Evolutionary conservation across 495 filamentous ascomycete species (phyloP).

Genomic region (Stereocaulon alpinum): DNA sequence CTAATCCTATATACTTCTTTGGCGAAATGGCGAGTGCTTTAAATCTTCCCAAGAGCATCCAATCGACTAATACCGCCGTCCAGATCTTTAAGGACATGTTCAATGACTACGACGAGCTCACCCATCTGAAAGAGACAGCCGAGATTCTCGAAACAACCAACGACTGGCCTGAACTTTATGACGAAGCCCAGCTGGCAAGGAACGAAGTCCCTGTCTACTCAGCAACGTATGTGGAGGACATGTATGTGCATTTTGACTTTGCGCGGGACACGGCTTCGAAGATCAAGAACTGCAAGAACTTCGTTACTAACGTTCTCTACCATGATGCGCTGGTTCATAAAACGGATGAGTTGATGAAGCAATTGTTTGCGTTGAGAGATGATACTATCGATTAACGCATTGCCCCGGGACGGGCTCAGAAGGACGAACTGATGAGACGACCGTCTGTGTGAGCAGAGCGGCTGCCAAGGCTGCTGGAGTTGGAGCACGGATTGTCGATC

Average conservation of each 20-base stretch:
- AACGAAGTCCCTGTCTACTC: slow-evolving; percentile 87
- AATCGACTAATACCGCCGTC: slow-evolving; percentile 4
- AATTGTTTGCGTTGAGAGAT: slow-evolving; percentile 60
- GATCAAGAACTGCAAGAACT: slow-evolving; percentile 69
- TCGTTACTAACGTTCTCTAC: slow-evolving; percentile 76
- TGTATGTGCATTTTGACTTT: slow-evolving; percentile 80
- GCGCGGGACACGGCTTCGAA: slow-evolving; percentile 60
- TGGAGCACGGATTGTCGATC: too few species aligned
- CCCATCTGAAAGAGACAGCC: slow-evolving; percentile 51
- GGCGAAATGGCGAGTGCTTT: slow-evolving; percentile 66
- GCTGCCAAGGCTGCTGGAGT: too few species aligned
- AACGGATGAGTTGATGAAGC: slow-evolving; percentile 61
- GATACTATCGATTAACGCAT: slow-evolving; percentile 53
- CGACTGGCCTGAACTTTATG: slow-evolving; percentile 70
- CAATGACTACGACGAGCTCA: slow-evolving; percentile 61
- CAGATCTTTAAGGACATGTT: slow-evolving; percentile 72
- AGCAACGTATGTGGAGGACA: slow-evolving; percentile 78
- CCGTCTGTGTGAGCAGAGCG: slow-evolving; percentile 56
- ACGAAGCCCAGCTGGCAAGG: slow-evolving; percentile 55
- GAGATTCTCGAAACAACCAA: slow-evolving; percentile 53
- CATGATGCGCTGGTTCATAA: slow-evolving; percentile 69
- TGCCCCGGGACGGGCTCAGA: neutral
- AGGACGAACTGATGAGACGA: slow-evolving; percentile 42
- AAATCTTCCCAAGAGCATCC: neutral
- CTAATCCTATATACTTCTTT: slow-evolving; percentile 64